Evolutionary conservation across 2,329 filamentous ascomycete species (phyloP).

Genomic region (Mycocentrospora acerina): DNA sequence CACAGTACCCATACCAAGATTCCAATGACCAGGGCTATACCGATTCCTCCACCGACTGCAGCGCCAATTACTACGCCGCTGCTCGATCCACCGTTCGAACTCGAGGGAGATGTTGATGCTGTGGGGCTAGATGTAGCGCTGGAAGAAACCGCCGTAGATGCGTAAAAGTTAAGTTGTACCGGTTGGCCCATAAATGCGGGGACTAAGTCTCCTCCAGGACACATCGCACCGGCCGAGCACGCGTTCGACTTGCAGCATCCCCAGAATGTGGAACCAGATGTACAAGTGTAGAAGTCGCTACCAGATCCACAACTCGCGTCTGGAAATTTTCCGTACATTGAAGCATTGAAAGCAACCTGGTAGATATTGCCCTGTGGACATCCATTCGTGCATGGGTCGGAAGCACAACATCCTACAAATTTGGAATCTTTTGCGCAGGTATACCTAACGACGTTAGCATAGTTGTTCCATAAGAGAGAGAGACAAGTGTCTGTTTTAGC

Average conservation of each 20-base stretch:
- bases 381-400: constrained; percentile 41
- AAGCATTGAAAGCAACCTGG: constrained; percentile 35
- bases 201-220: constrained; percentile 28
- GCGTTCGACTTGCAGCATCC: constrained; percentile 44
- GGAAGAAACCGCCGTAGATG: background rate
- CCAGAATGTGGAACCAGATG: constrained; percentile 29
- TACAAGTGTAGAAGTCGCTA: constrained; percentile 42
- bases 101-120: constrained; percentile 3
- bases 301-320: constrained; percentile 34
- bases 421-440: constrained; percentile 24
- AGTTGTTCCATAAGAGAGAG: background rate
- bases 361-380: constrained; percentile 39
- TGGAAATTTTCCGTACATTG: constrained; percentile 33
- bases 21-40: constrained; percentile 25
- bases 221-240: constrained; percentile 31
- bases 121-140: background rate
- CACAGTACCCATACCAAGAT: constrained; percentile 25
- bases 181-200: constrained; percentile 26
- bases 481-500: background rate
- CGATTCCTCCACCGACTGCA: constrained; percentile 29
- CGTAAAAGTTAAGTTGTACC: constrained; percentile 21
- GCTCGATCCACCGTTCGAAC: constrained; percentile 4
- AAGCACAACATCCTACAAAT: constrained; percentile 47
- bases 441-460: constrained; percentile 21
- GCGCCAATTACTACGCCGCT: constrained; percentile 31